Conservation (phyloP, 1,139 yeast species). For the Pichia sp. region DNA sequence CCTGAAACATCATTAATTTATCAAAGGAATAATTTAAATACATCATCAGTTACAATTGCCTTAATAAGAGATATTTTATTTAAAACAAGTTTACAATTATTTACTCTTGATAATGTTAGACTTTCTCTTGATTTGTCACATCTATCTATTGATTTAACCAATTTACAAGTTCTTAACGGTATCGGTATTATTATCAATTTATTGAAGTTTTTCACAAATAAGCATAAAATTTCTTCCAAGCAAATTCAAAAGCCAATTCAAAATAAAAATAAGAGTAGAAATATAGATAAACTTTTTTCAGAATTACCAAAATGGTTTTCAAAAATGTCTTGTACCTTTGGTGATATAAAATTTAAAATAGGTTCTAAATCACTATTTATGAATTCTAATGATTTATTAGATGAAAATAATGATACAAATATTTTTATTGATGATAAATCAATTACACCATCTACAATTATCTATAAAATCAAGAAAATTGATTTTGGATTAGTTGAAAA, state of each 20-base stretch:
- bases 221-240: background rate
- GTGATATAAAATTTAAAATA: constrained; percentile 33
- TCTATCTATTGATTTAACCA: constrained; percentile 14
- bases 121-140: constrained; percentile 8
- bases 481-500: constrained; percentile 21
- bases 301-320: constrained; percentile 46
- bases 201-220: background rate
- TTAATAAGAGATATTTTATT: constrained; percentile 13
- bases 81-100: constrained; percentile 4
- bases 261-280: background rate
- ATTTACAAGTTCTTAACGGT: constrained; percentile 17
- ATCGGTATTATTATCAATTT: constrained; percentile 9
- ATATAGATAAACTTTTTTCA: constrained; percentile 29
- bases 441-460: constrained; percentile 10
- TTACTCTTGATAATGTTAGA: constrained; percentile 2
- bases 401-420: constrained; percentile 14
- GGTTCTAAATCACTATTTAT: constrained; percentile 61
- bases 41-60: constrained; percentile 8
- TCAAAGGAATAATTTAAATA: constrained; percentile 14
- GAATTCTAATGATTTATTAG: constrained; percentile 25
- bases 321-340: constrained; percentile 32
- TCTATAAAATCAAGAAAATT: constrained; percentile 25
- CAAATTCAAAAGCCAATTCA: background rate
- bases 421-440: constrained; percentile 8
- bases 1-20: constrained; percentile 19